Percentiles rank a stretch among this genome's conserved stretches.
Evolutionary conservation across 2,329 filamentous ascomycete species (phyloP).

Genomic region (Diaporthe capsici): DNA sequence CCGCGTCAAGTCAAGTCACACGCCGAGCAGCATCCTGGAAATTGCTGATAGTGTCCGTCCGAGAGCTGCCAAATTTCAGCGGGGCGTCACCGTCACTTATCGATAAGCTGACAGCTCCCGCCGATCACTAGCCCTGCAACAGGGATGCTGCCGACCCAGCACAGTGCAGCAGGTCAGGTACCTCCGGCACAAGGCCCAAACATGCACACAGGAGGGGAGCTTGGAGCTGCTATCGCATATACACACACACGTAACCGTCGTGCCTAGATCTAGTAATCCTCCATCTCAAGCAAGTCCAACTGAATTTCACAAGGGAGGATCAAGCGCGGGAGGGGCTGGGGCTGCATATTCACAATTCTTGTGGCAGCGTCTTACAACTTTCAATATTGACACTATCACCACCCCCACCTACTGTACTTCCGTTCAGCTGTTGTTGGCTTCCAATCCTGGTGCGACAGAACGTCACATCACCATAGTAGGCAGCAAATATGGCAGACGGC

Average conservation of each 20-base stretch:
- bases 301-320: not conserved
- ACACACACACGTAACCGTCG: not conserved
- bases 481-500: conserved; percentile 29
- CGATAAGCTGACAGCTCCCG: conserved; percentile 6
- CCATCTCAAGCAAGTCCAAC: not conserved
- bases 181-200: not conserved
- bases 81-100: conserved; percentile 2
- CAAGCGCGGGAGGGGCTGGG: not conserved
- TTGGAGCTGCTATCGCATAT: not conserved
- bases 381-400: not conserved
- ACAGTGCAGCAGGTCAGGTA: not conserved
- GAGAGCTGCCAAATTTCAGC: conserved; percentile 30
- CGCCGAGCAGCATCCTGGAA: not conserved
- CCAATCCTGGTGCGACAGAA: not conserved
- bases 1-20: not conserved
- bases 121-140: not conserved
- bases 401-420: not conserved
- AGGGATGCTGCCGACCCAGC: not conserved
- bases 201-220: not conserved
- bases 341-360: not conserved
- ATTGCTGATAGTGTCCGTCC: not conserved
- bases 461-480: not conserved
- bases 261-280: not conserved
- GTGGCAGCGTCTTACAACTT: not conserved
- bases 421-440: not conserved